Base-by-base conservation (phyloP, 192 early-diverging fungal species). In the Backusella tuberculispora region DNA sequence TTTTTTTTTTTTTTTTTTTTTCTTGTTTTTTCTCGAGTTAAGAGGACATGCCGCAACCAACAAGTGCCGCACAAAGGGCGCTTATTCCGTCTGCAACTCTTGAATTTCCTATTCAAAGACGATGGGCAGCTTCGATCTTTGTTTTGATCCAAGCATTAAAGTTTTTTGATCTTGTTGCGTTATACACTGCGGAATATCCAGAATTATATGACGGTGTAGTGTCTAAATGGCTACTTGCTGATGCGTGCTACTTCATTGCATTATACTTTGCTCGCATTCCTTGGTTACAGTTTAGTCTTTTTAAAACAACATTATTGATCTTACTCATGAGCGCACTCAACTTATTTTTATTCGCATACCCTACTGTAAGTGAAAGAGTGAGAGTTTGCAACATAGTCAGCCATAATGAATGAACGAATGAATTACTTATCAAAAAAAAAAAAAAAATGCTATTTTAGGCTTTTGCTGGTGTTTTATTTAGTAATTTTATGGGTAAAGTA, bases 201-300 rank as follows among this genome's bases (percentile, higher is more conserved):
- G 81, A 80, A 63, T 72, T 78, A 63, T 85, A 79, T 44, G 77
- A 73, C 63, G 78, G 79, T 3, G 50, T 81, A 9, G 43, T 87
- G 24, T 75, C 78, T 0, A 79, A 79, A 74, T 87, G 86, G 86
- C 76, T 77, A 19, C 34, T 77, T 3, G 34, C 80, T 9, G 86
- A 87, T 53, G 69, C 72, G 0, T 17, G 67, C 7, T 87, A 80
- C 73, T 53, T 87, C 1, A 47, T 79, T 46, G 73, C 72, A 0
- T 72, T 87, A 7, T 78, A 78, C 56, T 76, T 84, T 43, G 74
- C 78, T 4, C 66, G 76, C 69, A 85, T 87, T 41, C 86, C 86
- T 10, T 87, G 86, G 86, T 73, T 87, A 1, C 82, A 87, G 34
- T 73, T 87, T 19, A 79, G 80, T 42, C n/a, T 56, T n/a, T 5